Percentiles rank a stretch among this genome's conserved stretches.
Evolutionary conservation across 805 yeast genomes (phyloP).

Genomic region (Tetrapisispora pingtungensis): DNA sequence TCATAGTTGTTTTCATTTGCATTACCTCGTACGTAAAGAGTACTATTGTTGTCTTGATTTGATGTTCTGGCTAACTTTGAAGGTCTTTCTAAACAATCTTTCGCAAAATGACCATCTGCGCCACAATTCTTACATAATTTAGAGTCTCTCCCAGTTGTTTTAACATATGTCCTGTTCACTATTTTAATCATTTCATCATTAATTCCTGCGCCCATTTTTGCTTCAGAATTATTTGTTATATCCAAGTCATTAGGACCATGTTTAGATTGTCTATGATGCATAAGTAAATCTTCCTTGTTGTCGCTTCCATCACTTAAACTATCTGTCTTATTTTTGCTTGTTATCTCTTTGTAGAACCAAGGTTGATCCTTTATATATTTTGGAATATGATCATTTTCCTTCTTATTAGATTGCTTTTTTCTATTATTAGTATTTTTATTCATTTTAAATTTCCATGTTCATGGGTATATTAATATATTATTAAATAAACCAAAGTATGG

Average conservation of each 20-base stretch:
- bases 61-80: constrained; percentile 23
- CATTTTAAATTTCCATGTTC: background rate
- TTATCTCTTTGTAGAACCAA: constrained; percentile 22
- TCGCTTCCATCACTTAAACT: background rate
- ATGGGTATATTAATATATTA: background rate
- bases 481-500: background rate
- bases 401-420: background rate
- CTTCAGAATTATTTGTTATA: constrained; percentile 37
- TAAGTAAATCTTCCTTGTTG: constrained; percentile 28
- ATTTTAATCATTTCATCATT: constrained; percentile 31
- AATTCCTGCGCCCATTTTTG: constrained; percentile 50
- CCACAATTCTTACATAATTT: constrained; percentile 50
- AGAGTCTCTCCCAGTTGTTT: background rate
- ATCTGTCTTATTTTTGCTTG: background rate
- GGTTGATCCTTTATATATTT: constrained; percentile 26
- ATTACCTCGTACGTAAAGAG: constrained; percentile 11
- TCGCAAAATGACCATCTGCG: constrained; percentile 36
- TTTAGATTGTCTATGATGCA: constrained; percentile 42
- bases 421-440: constrained; percentile 1
- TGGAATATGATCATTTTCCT: constrained; percentile 22
- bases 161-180: background rate
- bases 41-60: background rate
- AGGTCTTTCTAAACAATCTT: constrained; percentile 54
- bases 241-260: constrained; percentile 30
- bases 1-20: constrained; percentile 40